Conservation (phyloP, 306 rosid genomes). For the Hylodesmum podocarpum region DNA sequence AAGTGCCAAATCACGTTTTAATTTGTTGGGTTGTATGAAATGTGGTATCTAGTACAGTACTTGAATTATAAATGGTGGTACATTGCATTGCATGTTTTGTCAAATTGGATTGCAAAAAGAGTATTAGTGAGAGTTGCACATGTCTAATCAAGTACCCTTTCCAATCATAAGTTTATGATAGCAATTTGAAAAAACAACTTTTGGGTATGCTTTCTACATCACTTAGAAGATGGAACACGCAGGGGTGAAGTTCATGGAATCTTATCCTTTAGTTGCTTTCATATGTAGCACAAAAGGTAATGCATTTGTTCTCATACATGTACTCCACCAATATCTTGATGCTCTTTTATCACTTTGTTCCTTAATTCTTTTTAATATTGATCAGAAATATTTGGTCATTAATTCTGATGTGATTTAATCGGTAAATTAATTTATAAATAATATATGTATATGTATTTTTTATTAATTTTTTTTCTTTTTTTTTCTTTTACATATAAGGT, state of each 20-base stretch:
- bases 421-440: no score
- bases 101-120: neutral
- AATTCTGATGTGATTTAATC: no score
- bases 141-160: no score
- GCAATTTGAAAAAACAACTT: neutral
- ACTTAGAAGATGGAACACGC: neutral
- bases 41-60: constrained; percentile 3
- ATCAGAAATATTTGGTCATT: no score
- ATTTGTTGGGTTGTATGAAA: neutral
- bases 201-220: constrained; percentile 32
- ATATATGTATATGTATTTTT: no score
- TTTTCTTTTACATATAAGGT: no score
- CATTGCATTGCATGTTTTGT: constrained; percentile 25
- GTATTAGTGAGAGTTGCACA: neutral
- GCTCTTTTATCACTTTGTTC: neutral
- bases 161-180: no score
- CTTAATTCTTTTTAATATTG: neutral
- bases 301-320: neutral
- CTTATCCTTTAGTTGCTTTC: constrained; percentile 25
- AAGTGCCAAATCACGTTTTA: constrained; percentile 16
- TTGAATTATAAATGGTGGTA: neutral
- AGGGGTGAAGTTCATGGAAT: neutral
- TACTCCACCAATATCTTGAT: neutral
- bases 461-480: no score
- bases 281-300: neutral